Evolutionary conservation across 169 alveolate species (phyloP).

Genomic region (Eimeria zaria): DNA sequence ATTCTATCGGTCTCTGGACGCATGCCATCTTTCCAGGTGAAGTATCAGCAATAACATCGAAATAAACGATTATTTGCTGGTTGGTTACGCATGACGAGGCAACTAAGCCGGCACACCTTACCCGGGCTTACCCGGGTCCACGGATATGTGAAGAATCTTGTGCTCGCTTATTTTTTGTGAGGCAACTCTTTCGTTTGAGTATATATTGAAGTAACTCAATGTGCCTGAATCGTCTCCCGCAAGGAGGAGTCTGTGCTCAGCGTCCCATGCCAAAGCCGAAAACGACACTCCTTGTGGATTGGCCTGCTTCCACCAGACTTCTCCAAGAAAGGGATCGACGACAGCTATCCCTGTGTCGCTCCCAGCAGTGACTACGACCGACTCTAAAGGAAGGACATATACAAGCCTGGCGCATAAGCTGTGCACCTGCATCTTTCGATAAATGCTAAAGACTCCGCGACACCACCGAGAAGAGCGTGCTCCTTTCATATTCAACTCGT

Average conservation of each 20-base stretch:
- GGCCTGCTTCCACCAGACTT: constrained; percentile 80
- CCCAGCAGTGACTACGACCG: constrained; percentile 81
- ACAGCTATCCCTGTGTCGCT: constrained; percentile 81
- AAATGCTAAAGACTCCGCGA: constrained; percentile 49
- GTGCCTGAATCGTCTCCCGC: constrained; percentile 83
- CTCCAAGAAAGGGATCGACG: constrained; percentile 77
- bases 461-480: constrained; percentile 60
- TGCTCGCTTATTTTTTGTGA: constrained; percentile 65
- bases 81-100: neutral
- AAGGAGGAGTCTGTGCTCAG: constrained; percentile 73
- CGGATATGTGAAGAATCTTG: constrained; percentile 56
- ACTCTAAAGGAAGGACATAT: constrained; percentile 75
- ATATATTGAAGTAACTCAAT: constrained; percentile 73
- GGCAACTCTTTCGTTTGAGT: constrained; percentile 71
- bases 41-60: neutral
- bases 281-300: constrained; percentile 72
- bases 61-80: neutral
- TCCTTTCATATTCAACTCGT: neutral
- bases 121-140: constrained; percentile 65
- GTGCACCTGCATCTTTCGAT: constrained; percentile 54
- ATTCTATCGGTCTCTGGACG: constrained; percentile 51
- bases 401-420: constrained; percentile 62
- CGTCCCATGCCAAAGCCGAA: constrained; percentile 80
- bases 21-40: neutral
- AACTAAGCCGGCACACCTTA: neutral